A percentile compares a stretch with the other conserved stretches of the same genome.
Evolutionary conservation across 371 early-diverging fungal species (phyloP).

Genomic region (Cokeromyces recurvatus): DNA sequence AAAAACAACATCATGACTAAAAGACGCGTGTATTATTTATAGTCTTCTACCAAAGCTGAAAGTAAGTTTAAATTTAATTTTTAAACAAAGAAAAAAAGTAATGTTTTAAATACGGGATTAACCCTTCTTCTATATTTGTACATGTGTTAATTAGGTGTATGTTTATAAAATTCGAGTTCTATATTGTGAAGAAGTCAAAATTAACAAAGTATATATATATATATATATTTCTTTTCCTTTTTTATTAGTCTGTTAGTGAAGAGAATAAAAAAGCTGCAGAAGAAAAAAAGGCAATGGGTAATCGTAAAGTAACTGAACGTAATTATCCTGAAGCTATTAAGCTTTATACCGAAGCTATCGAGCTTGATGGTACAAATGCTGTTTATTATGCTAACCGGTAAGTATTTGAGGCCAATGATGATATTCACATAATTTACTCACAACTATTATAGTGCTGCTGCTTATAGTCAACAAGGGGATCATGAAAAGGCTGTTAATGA

Average conservation of each 20-base stretch:
- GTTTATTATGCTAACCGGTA: constrained; percentile 95
- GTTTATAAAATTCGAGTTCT: too few species aligned
- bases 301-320: constrained; percentile 75
- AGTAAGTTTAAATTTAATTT: too few species aligned
- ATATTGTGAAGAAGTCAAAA: too few species aligned
- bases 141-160: too few species aligned
- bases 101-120: too few species aligned
- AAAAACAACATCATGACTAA: neutral
- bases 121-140: too few species aligned
- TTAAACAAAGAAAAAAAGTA: too few species aligned
- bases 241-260: constrained; percentile 26
- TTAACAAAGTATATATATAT: too few species aligned
- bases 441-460: constrained; percentile 77
- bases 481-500: constrained; percentile 87
- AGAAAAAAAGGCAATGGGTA: constrained; percentile 79
- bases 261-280: constrained; percentile 81
- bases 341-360: constrained; percentile 89
- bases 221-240: neutral
- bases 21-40: neutral
- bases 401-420: neutral
- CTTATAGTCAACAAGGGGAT: constrained; percentile 84
- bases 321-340: constrained; percentile 84
- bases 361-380: constrained; percentile 74
- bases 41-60: constrained; percentile 10
- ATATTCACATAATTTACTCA: neutral